Evolutionary conservation across 1,284 basidiomycete genomes (phyloP), one percentile per base, ranked within the genome.

Genomic region (Ceratobasidium theobromae): DNA sequence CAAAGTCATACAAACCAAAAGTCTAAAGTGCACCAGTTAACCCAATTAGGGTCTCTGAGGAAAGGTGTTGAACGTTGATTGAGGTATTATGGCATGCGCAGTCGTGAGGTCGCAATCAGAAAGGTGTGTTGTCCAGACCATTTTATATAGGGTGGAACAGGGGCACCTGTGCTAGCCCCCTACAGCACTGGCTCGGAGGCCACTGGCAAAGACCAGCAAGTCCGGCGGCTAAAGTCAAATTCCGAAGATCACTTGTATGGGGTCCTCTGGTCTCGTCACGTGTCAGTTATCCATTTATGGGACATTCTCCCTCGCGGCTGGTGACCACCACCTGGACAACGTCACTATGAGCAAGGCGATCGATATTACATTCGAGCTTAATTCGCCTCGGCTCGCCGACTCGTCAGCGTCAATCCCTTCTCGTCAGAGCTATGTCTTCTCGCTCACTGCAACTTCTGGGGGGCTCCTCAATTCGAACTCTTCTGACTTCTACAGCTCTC

Each of bases 51-150:
- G 27, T 58, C n/a, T 11, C 11, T 38, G 46, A 35, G 43, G 32
- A 18, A 27, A 38, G 27, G 23, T 38, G 28, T 21, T 30, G 33
- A n/a, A 8, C 35, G 16, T 8, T 8, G 55, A 33, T 16, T 40
- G 9, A 12, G 6, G 28, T 35, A 41, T 58, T 49, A 60, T 5
- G 57, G 43, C n/a, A 49, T 32, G 35, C 57, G 57, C 49, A n/a
- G n/a, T n/a, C n/a, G n/a, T 21, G 49, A 60, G 46, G 57, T 60
- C 57, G 57, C 49, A 25, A 49, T 51, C 27, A 60, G 30, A 58
- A 60, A 49, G 40, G 57, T 43, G 57, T 21, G 54, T 18, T 43
- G 16, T 46, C 43, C 9, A 9, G 18, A 4, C 41, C 21, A 9
- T 35, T 60, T 48, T 60, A 38, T 60, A 60, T 35, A 32, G 43